Evolutionary conservation across 2,329 filamentous ascomycete genomes (phyloP), one percentile per base, ranked within the genome.

Genomic region (Plectosphaerella sp.): DNA sequence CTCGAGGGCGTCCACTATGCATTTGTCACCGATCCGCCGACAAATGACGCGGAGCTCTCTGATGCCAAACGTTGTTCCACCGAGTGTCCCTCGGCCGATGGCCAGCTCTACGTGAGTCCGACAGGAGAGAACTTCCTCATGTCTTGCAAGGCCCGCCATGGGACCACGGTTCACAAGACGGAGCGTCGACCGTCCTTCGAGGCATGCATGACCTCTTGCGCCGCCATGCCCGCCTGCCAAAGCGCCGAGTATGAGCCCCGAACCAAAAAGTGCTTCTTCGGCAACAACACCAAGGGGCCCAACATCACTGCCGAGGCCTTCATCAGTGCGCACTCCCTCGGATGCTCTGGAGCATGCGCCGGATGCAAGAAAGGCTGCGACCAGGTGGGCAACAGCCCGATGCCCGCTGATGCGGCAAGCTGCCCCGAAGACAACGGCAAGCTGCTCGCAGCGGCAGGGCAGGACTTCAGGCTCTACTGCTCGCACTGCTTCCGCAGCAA

Each of bases 171-270:
- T 39, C 55, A 55, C 49, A 49, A 47, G 14, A 33, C 43, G 18
- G 49, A 53, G 18, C 51, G 49, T 11, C 39, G 46, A 24, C 48
- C 37, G 7, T 43, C 46, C 18, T 53, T 43, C 18, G 53, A 52
- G 18, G 24, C 51, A 10, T 57, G 49, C 49, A 54, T 57, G 46
- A 25, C 33, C 9, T 50, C 55, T 16, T 55, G 55, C 12, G 53
- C 25, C 28, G 43, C 43, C 42, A 50, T 55, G 51, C 57, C 57
- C 18, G 55, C 52, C 22, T 58, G 57, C 36, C 53, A 47, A 47
- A 57, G 55, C 35, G 53, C 52, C 12, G 55, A 57, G 43, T 58
- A 55, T 39, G 57, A 58, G 42, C 50, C 51, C 6, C 48, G 50
- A 6, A 58, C 57, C 9, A 42, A 53, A 12, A 49, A 52, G 12